phyloP scores from a whole-genome alignment of 225 moss, liverwort and hornwort species.

The Pseudoscleropodium purum region DNA sequence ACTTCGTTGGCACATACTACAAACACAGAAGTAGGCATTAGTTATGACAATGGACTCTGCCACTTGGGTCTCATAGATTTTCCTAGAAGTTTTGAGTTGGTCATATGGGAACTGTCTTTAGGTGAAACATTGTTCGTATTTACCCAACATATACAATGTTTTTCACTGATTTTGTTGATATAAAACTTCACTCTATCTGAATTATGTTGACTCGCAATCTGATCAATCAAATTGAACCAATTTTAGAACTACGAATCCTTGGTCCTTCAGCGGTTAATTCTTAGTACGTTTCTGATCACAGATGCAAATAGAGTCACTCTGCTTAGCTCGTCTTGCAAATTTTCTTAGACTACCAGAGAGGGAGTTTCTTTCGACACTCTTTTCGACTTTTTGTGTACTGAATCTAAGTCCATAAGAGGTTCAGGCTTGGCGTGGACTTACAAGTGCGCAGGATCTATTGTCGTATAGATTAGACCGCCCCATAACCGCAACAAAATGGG shows the following conservation, averaged over 20 bases:
- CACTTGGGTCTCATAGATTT: neutral
- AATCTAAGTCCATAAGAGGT: neutral
- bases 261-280: neutral
- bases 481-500: constrained; percentile 4
- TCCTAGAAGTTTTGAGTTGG: neutral
- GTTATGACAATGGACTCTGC: neutral
- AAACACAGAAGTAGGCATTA: neutral
- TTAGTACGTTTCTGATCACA: neutral
- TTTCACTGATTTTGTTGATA: neutral
- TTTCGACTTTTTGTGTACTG: neutral
- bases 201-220: neutral
- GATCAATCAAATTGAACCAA: neutral
- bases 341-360: too few relatives aligned
- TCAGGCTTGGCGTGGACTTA: neutral
- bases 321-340: neutral
- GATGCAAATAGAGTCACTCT: neutral
- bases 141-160: neutral
- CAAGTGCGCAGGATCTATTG: neutral
- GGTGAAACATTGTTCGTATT: neutral
- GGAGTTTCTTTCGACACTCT: neutral
- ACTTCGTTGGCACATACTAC: neutral
- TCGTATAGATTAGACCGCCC: neutral
- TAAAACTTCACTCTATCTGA: neutral
- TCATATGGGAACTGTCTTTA: neutral
- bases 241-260: neutral